These are phyloP conservation scores for Hypholoma sublateritium DNA, from an alignment of 768 basidiomycete species.

Conservation along the genomic window DNA sequence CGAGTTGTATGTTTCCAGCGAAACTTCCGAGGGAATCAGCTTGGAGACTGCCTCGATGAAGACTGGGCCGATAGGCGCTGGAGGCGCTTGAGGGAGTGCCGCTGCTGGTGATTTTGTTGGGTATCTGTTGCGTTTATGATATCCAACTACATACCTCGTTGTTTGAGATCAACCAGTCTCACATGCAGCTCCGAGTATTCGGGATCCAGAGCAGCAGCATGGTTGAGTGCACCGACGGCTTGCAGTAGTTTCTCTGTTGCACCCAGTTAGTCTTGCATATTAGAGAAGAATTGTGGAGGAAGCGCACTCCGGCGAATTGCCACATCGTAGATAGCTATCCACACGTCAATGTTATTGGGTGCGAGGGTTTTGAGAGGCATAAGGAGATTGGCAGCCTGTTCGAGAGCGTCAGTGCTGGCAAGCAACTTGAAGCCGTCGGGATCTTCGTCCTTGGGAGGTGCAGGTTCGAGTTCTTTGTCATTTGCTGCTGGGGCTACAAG, in stretches of 20 bases:
- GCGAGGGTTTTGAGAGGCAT: constrained; percentile 58
- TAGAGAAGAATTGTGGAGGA: background rate
- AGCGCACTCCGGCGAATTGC: constrained; percentile 75
- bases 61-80: constrained; percentile 48
- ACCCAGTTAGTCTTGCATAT: constrained; percentile 1
- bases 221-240: constrained; percentile 66
- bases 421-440: constrained; percentile 78
- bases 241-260: constrained; percentile 77
- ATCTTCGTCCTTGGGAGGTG: constrained; percentile 71
- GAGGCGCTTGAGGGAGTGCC: constrained; percentile 38
- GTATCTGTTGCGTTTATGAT: background rate
- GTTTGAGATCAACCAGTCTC: constrained; percentile 64
- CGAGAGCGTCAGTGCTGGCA: constrained; percentile 61
- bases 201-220: constrained; percentile 51
- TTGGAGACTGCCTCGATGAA: constrained; percentile 46
- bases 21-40: constrained; percentile 56
- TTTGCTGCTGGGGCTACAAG: constrained; percentile 44
- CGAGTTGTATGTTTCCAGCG: constrained; percentile 68
- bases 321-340: constrained; percentile 79
- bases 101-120: constrained; percentile 36
- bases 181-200: constrained; percentile 70
- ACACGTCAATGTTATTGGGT: constrained; percentile 59
- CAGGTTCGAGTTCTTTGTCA: constrained; percentile 69
- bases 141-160: constrained; percentile 39
- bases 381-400: constrained; percentile 72